Percentiles rank a stretch among this genome's conserved stretches.
phyloP scores from a whole-genome alignment of 371 early-diverging fungal genomes.

The Apophysomyces variabilis region DNA sequence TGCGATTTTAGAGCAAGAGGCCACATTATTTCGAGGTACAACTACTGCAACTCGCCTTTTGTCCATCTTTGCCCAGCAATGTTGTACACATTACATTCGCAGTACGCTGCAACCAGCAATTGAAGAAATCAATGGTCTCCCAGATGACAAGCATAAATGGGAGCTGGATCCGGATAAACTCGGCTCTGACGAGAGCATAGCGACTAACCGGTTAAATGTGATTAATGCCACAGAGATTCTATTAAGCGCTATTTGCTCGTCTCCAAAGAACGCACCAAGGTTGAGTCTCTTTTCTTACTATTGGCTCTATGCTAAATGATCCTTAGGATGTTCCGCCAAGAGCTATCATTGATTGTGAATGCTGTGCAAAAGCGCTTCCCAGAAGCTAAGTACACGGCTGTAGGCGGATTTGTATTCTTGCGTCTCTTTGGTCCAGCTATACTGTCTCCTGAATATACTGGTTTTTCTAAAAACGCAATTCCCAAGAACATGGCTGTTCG shows the following conservation, averaged over 20 bases:
- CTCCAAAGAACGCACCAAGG: conserved; percentile 69
- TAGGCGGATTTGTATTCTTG: conserved; percentile 92
- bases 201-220: conserved; percentile 76
- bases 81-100: conserved; percentile 79
- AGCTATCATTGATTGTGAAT: conserved; percentile 72
- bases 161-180: conserved; percentile 86
- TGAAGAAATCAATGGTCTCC: conserved; percentile 42
- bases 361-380: conserved; percentile 83
- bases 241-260: conserved; percentile 80
- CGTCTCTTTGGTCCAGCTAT: conserved; percentile 94
- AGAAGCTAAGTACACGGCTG: conserved; percentile 78
- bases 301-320: not conserved
- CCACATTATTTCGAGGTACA: conserved; percentile 89
- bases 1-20: conserved; percentile 61
- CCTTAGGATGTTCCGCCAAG: conserved; percentile 66
- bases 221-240: conserved; percentile 71
- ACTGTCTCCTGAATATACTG: conserved; percentile 75
- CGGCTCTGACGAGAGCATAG: conserved; percentile 54
- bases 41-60: conserved; percentile 84
- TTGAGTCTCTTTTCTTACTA: conserved; percentile 10
- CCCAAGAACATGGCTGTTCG: conserved; percentile 66
- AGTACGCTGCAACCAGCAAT: conserved; percentile 79
- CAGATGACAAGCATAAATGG: conserved; percentile 48
- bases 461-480: conserved; percentile 46
- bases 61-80: conserved; percentile 74